Percentiles rank a stretch among this genome's conserved stretches.
These are phyloP conservation scores for Ceratocystis harringtonii DNA, from an alignment of 2,329 filamentous ascomycete genomes.

Conservation along the genomic window DNA sequence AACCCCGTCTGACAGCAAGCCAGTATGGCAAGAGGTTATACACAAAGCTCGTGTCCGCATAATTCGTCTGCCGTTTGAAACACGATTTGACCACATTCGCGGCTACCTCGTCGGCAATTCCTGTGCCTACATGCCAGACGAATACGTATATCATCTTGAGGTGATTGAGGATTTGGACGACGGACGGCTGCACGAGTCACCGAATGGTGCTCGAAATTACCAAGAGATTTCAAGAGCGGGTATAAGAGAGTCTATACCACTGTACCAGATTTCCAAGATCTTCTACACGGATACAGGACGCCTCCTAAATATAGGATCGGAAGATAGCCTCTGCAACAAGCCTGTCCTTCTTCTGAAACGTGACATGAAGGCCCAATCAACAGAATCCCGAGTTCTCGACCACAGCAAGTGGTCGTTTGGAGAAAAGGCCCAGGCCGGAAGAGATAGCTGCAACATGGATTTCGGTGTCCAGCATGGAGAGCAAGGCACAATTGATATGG, in stretches of 20 bases:
- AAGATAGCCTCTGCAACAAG: constrained; percentile 25
- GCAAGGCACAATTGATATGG: background rate
- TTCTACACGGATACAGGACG: constrained; percentile 88
- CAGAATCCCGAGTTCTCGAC: background rate
- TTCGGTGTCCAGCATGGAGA: background rate
- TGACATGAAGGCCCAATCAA: constrained; percentile 27
- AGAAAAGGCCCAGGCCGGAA: background rate
- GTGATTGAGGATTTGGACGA: constrained; percentile 66
- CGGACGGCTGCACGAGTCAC: constrained; percentile 36
- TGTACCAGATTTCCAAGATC: constrained; percentile 60
- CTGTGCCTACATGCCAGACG: constrained; percentile 19
- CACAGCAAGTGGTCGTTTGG: background rate
- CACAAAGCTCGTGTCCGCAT: constrained; percentile 82
- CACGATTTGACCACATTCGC: background rate
- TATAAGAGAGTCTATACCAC: constrained; percentile 38
- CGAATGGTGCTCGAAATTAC: constrained; percentile 25
- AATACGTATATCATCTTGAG: constrained; percentile 64
- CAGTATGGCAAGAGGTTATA: constrained; percentile 91
- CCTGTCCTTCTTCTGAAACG: constrained; percentile 26
- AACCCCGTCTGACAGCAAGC: constrained; percentile 29
- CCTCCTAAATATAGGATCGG: constrained; percentile 60
- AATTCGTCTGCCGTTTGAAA: constrained; percentile 43
- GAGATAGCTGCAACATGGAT: background rate
- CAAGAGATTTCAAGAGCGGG: constrained; percentile 31
- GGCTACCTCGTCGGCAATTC: background rate